Evolutionary conservation across 768 basidiomycete genomes (phyloP).

Genomic region (Neoboletus subvelutipes): DNA sequence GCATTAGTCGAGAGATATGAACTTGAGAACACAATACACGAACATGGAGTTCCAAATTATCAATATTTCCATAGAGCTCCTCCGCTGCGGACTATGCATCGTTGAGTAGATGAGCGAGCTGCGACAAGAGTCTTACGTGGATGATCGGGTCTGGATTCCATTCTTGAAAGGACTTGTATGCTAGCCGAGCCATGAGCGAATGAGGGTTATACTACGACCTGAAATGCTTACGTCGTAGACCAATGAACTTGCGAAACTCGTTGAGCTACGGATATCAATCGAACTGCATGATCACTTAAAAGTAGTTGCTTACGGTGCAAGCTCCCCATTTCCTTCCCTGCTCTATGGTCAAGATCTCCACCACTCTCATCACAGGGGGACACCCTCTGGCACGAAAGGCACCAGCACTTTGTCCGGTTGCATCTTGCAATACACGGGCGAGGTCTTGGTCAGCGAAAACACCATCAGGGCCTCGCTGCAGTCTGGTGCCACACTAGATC

Average conservation of each 20-base stretch:
- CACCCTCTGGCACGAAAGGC: slow-evolving; percentile 71
- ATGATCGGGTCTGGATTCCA: slow-evolving; percentile 69
- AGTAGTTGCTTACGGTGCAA: slow-evolving; percentile 55
- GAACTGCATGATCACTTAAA: not conserved
- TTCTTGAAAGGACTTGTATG: slow-evolving; percentile 61
- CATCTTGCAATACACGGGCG: slow-evolving; percentile 58
- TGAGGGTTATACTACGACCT: not conserved
- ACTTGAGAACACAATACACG: slow-evolving; percentile 18
- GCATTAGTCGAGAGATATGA: not conserved
- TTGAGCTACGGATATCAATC: slow-evolving; percentile 45
- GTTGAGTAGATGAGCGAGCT: not conserved
- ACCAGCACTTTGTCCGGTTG: slow-evolving; percentile 57
- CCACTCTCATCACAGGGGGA: slow-evolving; percentile 60
- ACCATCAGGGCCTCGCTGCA: slow-evolving; percentile 51
- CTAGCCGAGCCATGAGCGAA: slow-evolving; percentile 34
- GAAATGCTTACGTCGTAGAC: slow-evolving; percentile 55
- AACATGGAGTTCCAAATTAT: slow-evolving; percentile 79
- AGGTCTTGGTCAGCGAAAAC: slow-evolving; percentile 64
- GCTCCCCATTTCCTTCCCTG: slow-evolving; percentile 66
- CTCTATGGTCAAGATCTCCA: slow-evolving; percentile 70
- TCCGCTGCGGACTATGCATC: slow-evolving; percentile 54
- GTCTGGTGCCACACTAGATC: slow-evolving; percentile 30
- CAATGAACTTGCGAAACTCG: slow-evolving; percentile 71
- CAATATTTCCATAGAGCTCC: slow-evolving; percentile 65
- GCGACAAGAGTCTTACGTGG: slow-evolving; percentile 38